Evolutionary conservation across 1,284 basidiomycete species (phyloP).

Genomic region (Ceratobasidium theobromae): DNA sequence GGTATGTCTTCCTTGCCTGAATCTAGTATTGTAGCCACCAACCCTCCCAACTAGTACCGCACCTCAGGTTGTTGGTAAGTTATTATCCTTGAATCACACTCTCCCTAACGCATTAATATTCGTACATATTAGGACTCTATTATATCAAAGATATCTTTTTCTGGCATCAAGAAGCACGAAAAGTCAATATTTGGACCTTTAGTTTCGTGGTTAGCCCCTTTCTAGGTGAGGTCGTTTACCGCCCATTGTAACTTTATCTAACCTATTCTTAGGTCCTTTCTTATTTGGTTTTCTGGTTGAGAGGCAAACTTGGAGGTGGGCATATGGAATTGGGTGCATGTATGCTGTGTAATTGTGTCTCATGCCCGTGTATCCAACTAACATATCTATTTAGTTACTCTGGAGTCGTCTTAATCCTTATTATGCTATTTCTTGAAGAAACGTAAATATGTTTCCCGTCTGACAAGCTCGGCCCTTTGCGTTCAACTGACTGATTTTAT

Average conservation of each 20-base stretch:
- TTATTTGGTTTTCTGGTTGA: constrained; percentile 67
- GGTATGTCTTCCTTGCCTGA: constrained; percentile 46
- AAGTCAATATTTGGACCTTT: constrained; percentile 72
- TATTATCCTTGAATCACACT: background rate
- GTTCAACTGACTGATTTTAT: background rate
- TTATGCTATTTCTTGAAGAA: constrained; percentile 61
- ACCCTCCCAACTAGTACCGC: constrained; percentile 49
- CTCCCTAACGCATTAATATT: background rate
- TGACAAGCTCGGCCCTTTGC: no score
- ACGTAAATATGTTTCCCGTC: constrained; percentile 50
- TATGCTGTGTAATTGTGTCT: constrained; percentile 46
- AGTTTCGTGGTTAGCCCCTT: constrained; percentile 66
- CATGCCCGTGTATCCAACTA: background rate
- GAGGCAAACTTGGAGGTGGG: constrained; percentile 58
- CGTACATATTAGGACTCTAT: constrained; percentile 55
- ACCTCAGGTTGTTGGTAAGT: constrained; percentile 65
- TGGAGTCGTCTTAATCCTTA: constrained; percentile 55
- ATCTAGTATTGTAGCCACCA: no score
- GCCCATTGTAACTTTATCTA: background rate
- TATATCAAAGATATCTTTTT: constrained; percentile 69
- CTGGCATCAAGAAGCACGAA: constrained; percentile 73
- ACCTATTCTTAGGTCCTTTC: constrained; percentile 53
- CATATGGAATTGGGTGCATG: constrained; percentile 66
- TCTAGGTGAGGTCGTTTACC: constrained; percentile 39
- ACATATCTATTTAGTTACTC: constrained; percentile 1